phyloP scores from a whole-genome alignment of 768 basidiomycete species.

The Lentinula guzmanii region DNA sequence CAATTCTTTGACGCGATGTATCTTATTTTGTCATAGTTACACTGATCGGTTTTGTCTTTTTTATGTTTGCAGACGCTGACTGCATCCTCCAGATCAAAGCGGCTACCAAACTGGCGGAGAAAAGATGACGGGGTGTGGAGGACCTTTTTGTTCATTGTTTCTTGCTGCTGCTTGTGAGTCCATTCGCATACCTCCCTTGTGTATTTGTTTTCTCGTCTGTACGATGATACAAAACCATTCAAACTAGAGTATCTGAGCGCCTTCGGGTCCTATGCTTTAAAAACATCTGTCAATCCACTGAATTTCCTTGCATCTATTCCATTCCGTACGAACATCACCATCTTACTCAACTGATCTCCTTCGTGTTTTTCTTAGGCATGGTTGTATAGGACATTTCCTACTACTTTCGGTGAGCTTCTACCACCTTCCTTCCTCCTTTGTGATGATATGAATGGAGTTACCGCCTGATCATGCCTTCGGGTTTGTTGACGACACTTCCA shows the following conservation, averaged over 20 bases:
- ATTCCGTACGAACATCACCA: neutral
- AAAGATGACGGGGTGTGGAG: neutral
- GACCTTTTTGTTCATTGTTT: neutral
- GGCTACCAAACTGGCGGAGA: neutral
- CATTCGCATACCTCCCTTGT: neutral
- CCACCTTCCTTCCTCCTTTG: slow-evolving; percentile 11
- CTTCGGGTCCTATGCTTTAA: slow-evolving; percentile 62
- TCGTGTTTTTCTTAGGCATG: neutral
- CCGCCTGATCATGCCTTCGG: slow-evolving; percentile 61
- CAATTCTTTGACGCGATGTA: slow-evolving; percentile 51
- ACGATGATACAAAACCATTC: slow-evolving; percentile 64
- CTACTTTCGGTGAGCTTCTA: slow-evolving; percentile 25
- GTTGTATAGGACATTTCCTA: neutral
- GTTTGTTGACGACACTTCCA: slow-evolving; percentile 69
- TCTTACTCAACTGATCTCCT: neutral
- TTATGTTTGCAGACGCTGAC: neutral
- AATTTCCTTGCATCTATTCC: slow-evolving; percentile 18
- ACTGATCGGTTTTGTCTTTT: slow-evolving; percentile 57
- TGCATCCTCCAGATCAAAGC: neutral
- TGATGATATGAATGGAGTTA: slow-evolving; percentile 79
- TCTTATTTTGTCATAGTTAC: slow-evolving; percentile 84
- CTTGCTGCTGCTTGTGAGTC: neutral
- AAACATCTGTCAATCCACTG: slow-evolving; percentile 53
- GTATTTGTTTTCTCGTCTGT: slow-evolving; percentile 3
- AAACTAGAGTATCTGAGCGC: slow-evolving; percentile 95